Evolutionary conservation across 257 asterid genomes (phyloP), one percentile per base, ranked within the genome.

Genomic region (Paulownia fortunei): DNA sequence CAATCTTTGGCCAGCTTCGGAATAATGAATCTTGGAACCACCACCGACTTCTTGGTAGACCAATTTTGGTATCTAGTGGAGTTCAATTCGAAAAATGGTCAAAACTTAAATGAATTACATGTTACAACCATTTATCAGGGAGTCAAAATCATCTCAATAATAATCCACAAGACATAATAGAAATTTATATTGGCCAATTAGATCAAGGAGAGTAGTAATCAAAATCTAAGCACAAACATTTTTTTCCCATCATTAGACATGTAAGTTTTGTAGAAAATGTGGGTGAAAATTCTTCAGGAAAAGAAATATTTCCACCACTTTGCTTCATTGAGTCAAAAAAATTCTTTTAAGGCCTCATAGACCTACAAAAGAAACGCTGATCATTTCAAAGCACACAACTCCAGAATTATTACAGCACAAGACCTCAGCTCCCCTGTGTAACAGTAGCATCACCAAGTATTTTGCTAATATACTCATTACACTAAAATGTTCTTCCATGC

Each of bases 1-100:
- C 52, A 87, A 63, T 47, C 89, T 85, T 34, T 73, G 83, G 69
- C 82, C 73, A 74, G 81, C 70, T 46, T 80, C 81, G 19, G 87
- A 80, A 82, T 47, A 76, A 49, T 39, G 81, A 65, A 78, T 76
- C 75, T 74, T 77, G 70, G 87, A 82, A 71, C 69, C 78, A 49
- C 46, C 86, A 67, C 77, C 80, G 71, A 81, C 60, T 80, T 86
- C 99, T 82, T 84, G 92, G 86, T 87, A 90, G 79, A 93, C 88
- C 86, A 92, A 83, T 81, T 96, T 96, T 36, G 99, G 99, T 23
- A 96, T 88, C 99, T 96, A 83, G 30, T 32, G 72, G 41, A 81
- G 76, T 66, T 42, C 68, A 71, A 82, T 56, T 65, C 61, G 69
- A 59, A 70, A 76, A 24, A 76, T 34, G 54, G 41, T 81, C 23